phyloP scores from a whole-genome alignment of 2,329 filamentous ascomycete genomes.

The Alternaria angustiovoidea region DNA sequence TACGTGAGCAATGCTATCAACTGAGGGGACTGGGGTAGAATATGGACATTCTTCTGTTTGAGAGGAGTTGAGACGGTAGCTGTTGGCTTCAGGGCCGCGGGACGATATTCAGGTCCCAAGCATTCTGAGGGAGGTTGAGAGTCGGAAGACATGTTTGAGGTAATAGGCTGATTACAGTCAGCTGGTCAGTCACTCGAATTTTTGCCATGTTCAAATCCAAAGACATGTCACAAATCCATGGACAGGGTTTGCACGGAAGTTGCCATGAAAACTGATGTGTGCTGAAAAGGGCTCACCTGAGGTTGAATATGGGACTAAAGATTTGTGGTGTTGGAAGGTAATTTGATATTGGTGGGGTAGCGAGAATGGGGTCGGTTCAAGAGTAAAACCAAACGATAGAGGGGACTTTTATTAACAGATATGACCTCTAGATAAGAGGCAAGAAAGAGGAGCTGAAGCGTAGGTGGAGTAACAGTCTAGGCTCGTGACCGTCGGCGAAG shows the following conservation, averaged over 20 bases:
- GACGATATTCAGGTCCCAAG: constrained; percentile 81
- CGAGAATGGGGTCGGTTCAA: constrained; percentile 22
- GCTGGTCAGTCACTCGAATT: neutral
- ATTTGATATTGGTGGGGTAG: constrained; percentile 15
- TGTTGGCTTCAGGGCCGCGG: constrained; percentile 78
- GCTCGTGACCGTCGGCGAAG: constrained; percentile 48
- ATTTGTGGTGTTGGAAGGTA: constrained; percentile 8
- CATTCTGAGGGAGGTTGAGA: constrained; percentile 60
- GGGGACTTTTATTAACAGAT: constrained; percentile 21
- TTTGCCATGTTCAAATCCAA: neutral
- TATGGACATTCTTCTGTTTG: constrained; percentile 84
- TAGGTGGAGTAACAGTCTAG: constrained; percentile 29
- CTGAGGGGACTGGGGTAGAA: constrained; percentile 92
- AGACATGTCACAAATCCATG: neutral
- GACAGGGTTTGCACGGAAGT: neutral
- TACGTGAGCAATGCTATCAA: constrained; percentile 97
- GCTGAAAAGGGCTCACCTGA: constrained; percentile 1
- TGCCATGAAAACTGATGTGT: neutral
- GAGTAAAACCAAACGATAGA: constrained; percentile 20
- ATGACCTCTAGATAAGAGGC: constrained; percentile 27
- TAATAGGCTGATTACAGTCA: constrained; percentile 12
- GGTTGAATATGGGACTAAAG: constrained; percentile 2
- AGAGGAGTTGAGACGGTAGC: constrained; percentile 89
- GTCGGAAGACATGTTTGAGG: constrained; percentile 37
- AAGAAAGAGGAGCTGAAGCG: constrained; percentile 27